Conservation (phyloP, 305 asterid genomes). For the Solanum hybrid region DNA sequence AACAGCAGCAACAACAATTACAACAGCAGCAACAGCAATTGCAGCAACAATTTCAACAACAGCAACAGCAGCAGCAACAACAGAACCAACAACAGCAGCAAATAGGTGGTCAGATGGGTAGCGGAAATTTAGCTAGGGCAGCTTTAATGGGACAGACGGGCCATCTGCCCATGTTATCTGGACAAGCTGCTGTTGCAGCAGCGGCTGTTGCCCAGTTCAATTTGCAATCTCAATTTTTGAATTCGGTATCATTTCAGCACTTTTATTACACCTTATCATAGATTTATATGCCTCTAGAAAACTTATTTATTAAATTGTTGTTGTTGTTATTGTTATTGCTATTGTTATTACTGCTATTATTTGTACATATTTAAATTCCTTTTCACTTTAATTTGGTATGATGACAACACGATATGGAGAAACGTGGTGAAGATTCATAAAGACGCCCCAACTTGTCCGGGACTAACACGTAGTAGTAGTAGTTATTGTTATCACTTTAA, state of each 20-base stretch:
- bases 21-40: constrained; percentile 22
- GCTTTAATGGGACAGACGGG: constrained; percentile 48
- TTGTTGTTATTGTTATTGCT: not conserved
- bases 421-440: not conserved
- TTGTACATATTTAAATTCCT: not conserved
- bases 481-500: not conserved
- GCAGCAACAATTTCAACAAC: constrained; percentile 8
- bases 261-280: not conserved
- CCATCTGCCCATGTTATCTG: constrained; percentile 68
- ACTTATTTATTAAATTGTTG: not conserved
- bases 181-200: constrained; percentile 43
- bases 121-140: constrained; percentile 49
- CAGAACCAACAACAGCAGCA: constrained; percentile 30
- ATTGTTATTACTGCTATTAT: not conserved
- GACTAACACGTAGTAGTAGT: not conserved
- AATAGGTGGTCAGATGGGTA: constrained; percentile 34
- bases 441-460: not conserved
- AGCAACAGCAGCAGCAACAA: constrained; percentile 24
- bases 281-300: not conserved
- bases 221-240: constrained; percentile 59
- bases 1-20: constrained; percentile 35
- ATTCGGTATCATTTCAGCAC: constrained; percentile 43
- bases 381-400: not conserved
- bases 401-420: not conserved
- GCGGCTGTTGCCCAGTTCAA: constrained; percentile 64